These are phyloP conservation scores for Ophioceras dolichostomum DNA, from an alignment of 2,329 filamentous ascomycete genomes.

Conservation along the genomic window DNA sequence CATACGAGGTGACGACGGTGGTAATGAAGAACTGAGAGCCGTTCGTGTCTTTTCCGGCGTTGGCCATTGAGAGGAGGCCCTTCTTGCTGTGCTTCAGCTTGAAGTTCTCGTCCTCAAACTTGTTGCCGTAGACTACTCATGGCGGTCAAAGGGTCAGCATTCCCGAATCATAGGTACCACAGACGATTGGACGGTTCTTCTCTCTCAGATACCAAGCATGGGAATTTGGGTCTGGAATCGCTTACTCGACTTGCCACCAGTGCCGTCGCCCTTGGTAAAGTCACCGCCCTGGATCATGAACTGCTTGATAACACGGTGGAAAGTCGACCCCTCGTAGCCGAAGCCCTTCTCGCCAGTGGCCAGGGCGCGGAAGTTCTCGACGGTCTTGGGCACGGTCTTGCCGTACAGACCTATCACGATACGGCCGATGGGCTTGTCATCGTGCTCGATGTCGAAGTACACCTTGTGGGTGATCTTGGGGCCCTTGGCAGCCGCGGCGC, in stretches of 20 bases:
- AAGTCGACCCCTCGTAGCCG: conserved; percentile 68
- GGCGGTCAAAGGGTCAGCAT: too few relatives aligned
- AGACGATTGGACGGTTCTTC: too few relatives aligned
- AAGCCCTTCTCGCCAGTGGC: conserved; percentile 80
- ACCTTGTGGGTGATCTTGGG: conserved; percentile 96
- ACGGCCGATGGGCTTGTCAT: conserved; percentile 60
- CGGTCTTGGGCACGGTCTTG: conserved; percentile 70
- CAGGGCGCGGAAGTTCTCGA: conserved; percentile 65
- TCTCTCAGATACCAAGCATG: too few relatives aligned
- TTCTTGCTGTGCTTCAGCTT: conserved; percentile 87
- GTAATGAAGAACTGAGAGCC: conserved; percentile 90
- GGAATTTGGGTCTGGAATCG: too few relatives aligned
- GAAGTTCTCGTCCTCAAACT: conserved; percentile 88
- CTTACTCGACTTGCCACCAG: conserved; percentile 74
- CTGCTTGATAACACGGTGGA: conserved; percentile 83
- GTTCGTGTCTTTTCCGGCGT: conserved; percentile 75
- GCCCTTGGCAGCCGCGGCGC: conserved; percentile 64
- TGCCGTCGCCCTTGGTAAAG: conserved; percentile 73
- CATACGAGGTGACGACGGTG: conserved; percentile 63
- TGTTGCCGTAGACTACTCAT: conserved; percentile 68
- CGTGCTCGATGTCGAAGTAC: conserved; percentile 74
- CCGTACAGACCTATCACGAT: conserved; percentile 77
- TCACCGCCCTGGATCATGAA: conserved; percentile 92
- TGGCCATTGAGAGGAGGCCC: conserved; percentile 76
- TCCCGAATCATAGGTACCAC: too few relatives aligned